A percentile compares a stretch with the other conserved stretches of the same genome.
These are phyloP conservation scores for Ligustrum vulgare DNA, from an alignment of 257 asterid genomes.

Conservation along the genomic window DNA sequence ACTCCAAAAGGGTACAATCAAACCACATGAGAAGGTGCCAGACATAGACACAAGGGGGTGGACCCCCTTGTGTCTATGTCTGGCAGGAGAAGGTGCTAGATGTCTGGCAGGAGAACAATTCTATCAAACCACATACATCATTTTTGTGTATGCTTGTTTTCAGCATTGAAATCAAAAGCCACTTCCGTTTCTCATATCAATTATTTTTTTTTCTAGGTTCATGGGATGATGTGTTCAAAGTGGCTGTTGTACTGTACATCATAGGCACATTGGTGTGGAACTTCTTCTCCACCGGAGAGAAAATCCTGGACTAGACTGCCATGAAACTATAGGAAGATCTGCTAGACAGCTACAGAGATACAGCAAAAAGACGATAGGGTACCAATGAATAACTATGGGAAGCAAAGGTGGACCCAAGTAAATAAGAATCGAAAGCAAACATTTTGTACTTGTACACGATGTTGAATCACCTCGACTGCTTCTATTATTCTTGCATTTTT, in stretches of 20 bases:
- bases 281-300: conserved; percentile 81
- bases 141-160: not conserved
- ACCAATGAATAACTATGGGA: not conserved
- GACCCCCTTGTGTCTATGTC: too few species aligned
- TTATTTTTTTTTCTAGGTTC: conserved; percentile 56
- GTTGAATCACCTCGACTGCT: not conserved
- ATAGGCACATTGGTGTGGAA: conserved; percentile 90
- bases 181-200: not conserved
- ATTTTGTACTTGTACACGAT: not conserved
- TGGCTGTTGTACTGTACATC: conserved; percentile 73
- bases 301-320: conserved; percentile 57
- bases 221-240: conserved; percentile 94
- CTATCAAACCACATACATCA: conserved; percentile 4
- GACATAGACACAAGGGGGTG: too few species aligned
- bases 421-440: not conserved
- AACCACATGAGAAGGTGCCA: too few species aligned
- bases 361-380: not conserved
- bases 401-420: not conserved
- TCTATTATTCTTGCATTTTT: not conserved
- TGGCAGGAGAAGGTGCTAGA: too few species aligned
- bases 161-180: not conserved
- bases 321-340: not conserved
- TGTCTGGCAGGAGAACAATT: too few species aligned
- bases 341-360: not conserved
- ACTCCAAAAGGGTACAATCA: conserved; percentile 73